Evolutionary conservation across 305 asterid genomes (phyloP), one percentile per base, ranked within the genome.

Genomic region (Nicotiana rustica): DNA sequence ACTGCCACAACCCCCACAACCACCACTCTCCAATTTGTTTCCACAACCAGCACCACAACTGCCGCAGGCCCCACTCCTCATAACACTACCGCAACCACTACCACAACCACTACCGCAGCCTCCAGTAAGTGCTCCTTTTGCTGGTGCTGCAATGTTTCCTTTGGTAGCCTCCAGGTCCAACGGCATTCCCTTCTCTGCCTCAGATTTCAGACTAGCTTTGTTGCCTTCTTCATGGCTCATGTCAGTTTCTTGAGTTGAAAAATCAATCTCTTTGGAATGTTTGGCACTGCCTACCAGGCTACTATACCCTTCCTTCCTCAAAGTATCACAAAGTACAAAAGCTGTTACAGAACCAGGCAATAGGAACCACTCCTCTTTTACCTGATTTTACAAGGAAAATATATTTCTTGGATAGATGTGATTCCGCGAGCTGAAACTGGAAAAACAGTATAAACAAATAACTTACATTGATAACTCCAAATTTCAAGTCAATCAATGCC

Each of bases 341-440:
- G 93, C 86, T 44, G 93, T 88, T 52, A 91, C 3, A 62, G 85
- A 56, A 68, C 88, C 88, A 55, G 98, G 98, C 85, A 90, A 84
- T 85, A 93, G 81, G 79, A 94, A 84, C 95, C 99, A 91, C 82
- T 90, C 97, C 86, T 93, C 97, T 84, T 89, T 93, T 25, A 92
- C 95, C 99, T 96, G 81, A 60, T 75, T 49, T 71, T 67, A 86
- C 69, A 84, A 4, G 18, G 68, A 68, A 66, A 31, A 2, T 10
- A 61, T 38, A 68, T 67, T 35, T 18, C 82, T 80, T 10, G 6
- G 76, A 55, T 38, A 52, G 10, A 31, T 52, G 65, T 29, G 29
- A 75, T 55, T 52, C 80, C n/a, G 5, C 65, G 5, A 49, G 79
- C 25, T 75, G 29, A 75, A 52, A 75, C 29, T 52, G 17, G 65